Evolutionary conservation across 495 filamentous ascomycete genomes (phyloP), one percentile per base, ranked within the genome.

Genomic region (Penicillium tannophilum): DNA sequence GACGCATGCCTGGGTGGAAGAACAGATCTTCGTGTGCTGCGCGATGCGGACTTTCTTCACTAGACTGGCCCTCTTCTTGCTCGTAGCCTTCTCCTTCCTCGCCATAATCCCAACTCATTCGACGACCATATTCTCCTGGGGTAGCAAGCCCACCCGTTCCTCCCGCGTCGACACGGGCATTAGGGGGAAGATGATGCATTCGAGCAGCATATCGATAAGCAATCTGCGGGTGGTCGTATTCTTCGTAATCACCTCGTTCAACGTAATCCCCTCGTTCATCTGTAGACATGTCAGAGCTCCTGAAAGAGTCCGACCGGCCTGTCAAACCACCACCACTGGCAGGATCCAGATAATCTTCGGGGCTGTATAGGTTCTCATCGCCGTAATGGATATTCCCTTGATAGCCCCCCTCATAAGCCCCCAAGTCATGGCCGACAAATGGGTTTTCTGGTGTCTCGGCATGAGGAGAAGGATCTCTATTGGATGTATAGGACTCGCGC

Each of bases 41-140:
- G 51, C 84, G 68, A 20, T 79, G 68, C 33, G 79, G 79, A 51
- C 77, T 80, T 48, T 82, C 79, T 42, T 87, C 62, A 71, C 78
- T 76, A 66, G 86, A 72, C 61, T 79, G 65, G 59, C 79, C 62
- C 65, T 83, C 68, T 72, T 76, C 62, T 76, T 89, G 77, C 11
- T 75, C 74, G 48, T 84, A 69, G 14, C 75, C 72, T 6, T 77
- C 65, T 35, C 65, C 61, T 66, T 98, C 94, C 65, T 97, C 94
- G 0, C 90, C 94, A 68, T 97, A 93, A 65, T 98, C 94, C 64
- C 93, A 98, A 69, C 93, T 97, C 66, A 93, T 77, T 52, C 91
- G 78, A 51, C 88, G 81, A 20, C 68, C 76, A 58, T 87, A 84
- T 0, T 79, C 79, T 46, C 79, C 80, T 17, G 92, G 92, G 55